Evolutionary conservation across 768 basidiomycete species (phyloP), one percentile per base, ranked within the genome.

Genomic region (Symmetrospora coprosmae): DNA sequence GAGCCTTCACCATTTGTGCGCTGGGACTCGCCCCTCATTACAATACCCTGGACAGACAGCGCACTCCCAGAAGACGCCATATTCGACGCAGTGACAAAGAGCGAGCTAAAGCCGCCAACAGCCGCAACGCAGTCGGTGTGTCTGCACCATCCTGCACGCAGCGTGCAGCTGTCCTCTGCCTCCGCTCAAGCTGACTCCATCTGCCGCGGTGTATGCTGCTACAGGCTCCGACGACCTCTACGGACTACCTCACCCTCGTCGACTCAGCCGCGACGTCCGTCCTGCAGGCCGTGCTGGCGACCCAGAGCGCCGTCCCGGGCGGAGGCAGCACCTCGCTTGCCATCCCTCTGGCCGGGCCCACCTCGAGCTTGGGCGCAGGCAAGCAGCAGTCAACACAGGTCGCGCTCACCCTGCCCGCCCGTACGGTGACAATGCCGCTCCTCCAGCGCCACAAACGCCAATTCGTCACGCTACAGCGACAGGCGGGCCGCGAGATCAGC

Each of bases 1-100:
- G 94, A 97, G 68, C 94, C 94, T 0, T 90, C 87, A 0, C 91
- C 90, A 3, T 91, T 91, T 85, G 91, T 87, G n/a, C 81, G 92
- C 48, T 99, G 92, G 92, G 92, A 99, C 72, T 86, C 92, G 0
- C 92, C 94, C 0, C 78, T 97, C 39, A 86, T 94, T 71, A 88
- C 86, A 1, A 74, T 94, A 1, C 74, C 82, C 80, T 78, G 79
- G 28, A 87, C 89, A 62, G 75, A 80, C 16, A 75, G 77, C 28
- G 34, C 63, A 1, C 60, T 67, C 47, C 47, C 60, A 14, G 68
- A 65, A 38, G 76, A 81, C 7, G 78, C 79, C 16, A 84, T 99
- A 23, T 94, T 86, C 83, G 77, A 81, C 16, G 83, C 86, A 0
- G 74, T 91, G 34, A 87, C 83, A 3, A 83, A 78, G 60, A 87